Evolutionary conservation across 1,284 basidiomycete genomes (phyloP).

Genomic region (Tilletia caries): DNA sequence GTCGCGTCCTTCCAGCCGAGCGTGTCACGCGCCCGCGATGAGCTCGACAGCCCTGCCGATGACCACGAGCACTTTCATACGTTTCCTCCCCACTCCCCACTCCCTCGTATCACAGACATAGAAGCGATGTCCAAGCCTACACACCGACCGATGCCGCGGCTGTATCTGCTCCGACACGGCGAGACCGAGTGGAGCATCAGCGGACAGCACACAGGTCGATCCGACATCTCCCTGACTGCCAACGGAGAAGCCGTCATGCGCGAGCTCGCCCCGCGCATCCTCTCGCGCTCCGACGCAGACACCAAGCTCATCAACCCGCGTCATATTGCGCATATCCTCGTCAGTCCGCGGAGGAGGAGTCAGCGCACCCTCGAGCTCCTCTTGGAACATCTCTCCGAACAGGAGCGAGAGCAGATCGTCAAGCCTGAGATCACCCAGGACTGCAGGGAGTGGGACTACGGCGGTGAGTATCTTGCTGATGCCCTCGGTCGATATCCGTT

Average conservation of each 20-base stretch:
- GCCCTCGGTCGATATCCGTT: too few relatives aligned
- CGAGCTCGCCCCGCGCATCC: slow-evolving; percentile 38
- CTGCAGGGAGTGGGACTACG: slow-evolving; percentile 53
- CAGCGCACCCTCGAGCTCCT: slow-evolving; percentile 43
- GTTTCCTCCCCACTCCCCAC: too few relatives aligned
- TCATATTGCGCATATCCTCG: slow-evolving; percentile 39
- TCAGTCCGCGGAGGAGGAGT: slow-evolving; percentile 39
- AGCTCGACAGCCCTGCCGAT: neutral
- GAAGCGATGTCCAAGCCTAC: neutral
- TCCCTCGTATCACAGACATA: neutral
- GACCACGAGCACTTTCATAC: neutral
- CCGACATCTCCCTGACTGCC: slow-evolving; percentile 44
- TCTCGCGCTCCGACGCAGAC: slow-evolving; percentile 23
- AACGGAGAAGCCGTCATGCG: slow-evolving; percentile 46
- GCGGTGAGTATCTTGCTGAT: slow-evolving; percentile 22
- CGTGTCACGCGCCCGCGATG: too few relatives aligned
- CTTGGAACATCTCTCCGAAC: slow-evolving; percentile 32
- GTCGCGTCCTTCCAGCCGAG: too few relatives aligned
- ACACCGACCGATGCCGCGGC: slow-evolving; percentile 38
- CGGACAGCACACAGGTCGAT: slow-evolving; percentile 50
- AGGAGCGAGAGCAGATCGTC: slow-evolving; percentile 26
- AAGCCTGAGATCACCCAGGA: slow-evolving; percentile 34
- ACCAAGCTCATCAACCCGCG: slow-evolving; percentile 42
- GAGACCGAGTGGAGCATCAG: slow-evolving; percentile 51
- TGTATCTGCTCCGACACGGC: slow-evolving; percentile 50